These are phyloP conservation scores for Fusarium guadeloupense DNA, from an alignment of 2,329 filamentous ascomycete species.

Conservation along the genomic window DNA sequence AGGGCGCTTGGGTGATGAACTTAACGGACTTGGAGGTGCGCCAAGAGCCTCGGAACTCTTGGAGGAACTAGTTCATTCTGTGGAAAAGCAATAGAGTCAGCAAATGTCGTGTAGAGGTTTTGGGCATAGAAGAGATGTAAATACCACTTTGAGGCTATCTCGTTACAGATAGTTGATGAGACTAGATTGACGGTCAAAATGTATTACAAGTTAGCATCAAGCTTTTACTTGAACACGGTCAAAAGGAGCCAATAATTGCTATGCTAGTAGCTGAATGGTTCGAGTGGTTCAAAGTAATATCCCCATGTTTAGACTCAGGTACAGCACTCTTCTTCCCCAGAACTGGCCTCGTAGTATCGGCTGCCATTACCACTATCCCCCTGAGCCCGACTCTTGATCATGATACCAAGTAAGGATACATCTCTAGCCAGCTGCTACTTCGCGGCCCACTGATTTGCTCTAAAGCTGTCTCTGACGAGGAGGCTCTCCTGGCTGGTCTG, in stretches of 20 bases:
- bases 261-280: neutral
- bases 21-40: constrained; percentile 44
- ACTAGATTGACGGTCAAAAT: neutral
- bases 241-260: neutral
- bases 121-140: neutral
- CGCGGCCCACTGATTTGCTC: neutral
- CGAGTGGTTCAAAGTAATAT: neutral
- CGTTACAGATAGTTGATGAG: neutral
- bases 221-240: too few relatives aligned
- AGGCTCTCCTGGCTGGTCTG: neutral
- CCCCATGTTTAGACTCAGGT: neutral
- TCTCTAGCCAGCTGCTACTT: neutral
- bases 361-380: neutral
- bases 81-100: neutral
- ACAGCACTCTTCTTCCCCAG: neutral
- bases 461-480: neutral
- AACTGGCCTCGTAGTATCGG: neutral
- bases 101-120: neutral
- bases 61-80: constrained; percentile 39
- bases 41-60: constrained; percentile 40
- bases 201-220: neutral
- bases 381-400: neutral
- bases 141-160: neutral
- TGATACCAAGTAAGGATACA: neutral
- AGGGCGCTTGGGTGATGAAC: constrained; percentile 38